Conservation (phyloP, 768 basidiomycete species). For the Termitomyces sp. region DNA sequence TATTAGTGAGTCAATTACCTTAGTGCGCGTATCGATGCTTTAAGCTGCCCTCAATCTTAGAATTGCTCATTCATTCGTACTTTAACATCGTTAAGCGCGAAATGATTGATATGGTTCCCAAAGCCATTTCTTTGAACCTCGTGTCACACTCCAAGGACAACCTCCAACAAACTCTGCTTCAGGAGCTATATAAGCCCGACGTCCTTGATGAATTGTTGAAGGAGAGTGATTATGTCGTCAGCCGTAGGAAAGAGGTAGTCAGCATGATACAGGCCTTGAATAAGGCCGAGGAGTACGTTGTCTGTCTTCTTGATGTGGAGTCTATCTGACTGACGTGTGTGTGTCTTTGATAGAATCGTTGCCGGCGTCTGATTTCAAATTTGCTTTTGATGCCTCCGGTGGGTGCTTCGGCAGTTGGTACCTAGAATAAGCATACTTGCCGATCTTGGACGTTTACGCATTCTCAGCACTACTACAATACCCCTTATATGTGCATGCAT, state of each 20-base stretch:
- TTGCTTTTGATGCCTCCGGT: not conserved
- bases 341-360: slow-evolving; percentile 40
- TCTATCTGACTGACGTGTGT: not conserved
- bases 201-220: slow-evolving; percentile 93
- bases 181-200: slow-evolving; percentile 96
- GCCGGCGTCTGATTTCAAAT: slow-evolving; percentile 43
- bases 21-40: not conserved
- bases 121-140: slow-evolving; percentile 87
- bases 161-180: slow-evolving; percentile 87
- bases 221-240: slow-evolving; percentile 87
- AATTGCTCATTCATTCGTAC: slow-evolving; percentile 93
- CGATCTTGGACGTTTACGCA: slow-evolving; percentile 21
- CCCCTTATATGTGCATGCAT: slow-evolving; percentile 19
- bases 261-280: slow-evolving; percentile 92
- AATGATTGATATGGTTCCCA: slow-evolving; percentile 99
- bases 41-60: slow-evolving; percentile 30
- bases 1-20: slow-evolving; percentile 59
- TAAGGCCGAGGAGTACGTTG: slow-evolving; percentile 89
- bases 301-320: not conserved
- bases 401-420: slow-evolving; percentile 3
- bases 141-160: slow-evolving; percentile 93
- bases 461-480: slow-evolving; percentile 20
- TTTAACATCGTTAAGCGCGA: slow-evolving; percentile 98
- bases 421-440: slow-evolving; percentile 17
- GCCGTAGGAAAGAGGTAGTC: slow-evolving; percentile 88